These are phyloP conservation scores for Cyamopsis tetragonoloba DNA, from an alignment of 306 rosid species.

Conservation along the genomic window DNA sequence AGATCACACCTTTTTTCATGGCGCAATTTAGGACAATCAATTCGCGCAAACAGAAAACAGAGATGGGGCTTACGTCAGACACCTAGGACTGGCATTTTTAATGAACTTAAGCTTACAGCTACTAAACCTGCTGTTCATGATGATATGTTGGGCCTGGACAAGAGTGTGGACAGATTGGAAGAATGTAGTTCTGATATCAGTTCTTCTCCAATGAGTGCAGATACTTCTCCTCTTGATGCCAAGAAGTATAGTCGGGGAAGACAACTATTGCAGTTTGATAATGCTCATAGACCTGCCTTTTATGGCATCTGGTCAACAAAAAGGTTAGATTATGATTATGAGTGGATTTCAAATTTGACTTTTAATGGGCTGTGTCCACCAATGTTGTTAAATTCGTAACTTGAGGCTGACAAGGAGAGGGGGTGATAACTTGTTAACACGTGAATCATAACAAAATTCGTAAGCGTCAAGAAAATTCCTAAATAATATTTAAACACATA, in stretches of 20 bases:
- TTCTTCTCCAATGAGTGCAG: slow-evolving; percentile 36
- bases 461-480: no score
- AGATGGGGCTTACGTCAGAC: slow-evolving; percentile 79
- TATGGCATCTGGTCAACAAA: slow-evolving; percentile 76
- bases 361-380: background rate
- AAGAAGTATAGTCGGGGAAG: slow-evolving; percentile 43
- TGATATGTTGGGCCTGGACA: slow-evolving; percentile 50
- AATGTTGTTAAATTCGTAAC: no score
- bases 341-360: background rate
- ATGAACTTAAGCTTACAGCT: slow-evolving; percentile 71
- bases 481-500: no score
- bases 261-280: slow-evolving; percentile 84
- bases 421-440: no score
- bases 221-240: slow-evolving; percentile 32
- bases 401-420: no score
- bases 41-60: slow-evolving; percentile 54
- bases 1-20: slow-evolving; percentile 74
- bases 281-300: slow-evolving; percentile 86
- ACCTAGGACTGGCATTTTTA: slow-evolving; percentile 58
- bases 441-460: no score
- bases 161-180: slow-evolving; percentile 51
- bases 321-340: slow-evolving; percentile 50
- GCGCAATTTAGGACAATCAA: slow-evolving; percentile 50
- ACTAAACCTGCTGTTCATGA: slow-evolving; percentile 45
- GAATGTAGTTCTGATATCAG: slow-evolving; percentile 37